Conservation (phyloP, 106 monocot species). For the Cymbidium sinense region DNA sequence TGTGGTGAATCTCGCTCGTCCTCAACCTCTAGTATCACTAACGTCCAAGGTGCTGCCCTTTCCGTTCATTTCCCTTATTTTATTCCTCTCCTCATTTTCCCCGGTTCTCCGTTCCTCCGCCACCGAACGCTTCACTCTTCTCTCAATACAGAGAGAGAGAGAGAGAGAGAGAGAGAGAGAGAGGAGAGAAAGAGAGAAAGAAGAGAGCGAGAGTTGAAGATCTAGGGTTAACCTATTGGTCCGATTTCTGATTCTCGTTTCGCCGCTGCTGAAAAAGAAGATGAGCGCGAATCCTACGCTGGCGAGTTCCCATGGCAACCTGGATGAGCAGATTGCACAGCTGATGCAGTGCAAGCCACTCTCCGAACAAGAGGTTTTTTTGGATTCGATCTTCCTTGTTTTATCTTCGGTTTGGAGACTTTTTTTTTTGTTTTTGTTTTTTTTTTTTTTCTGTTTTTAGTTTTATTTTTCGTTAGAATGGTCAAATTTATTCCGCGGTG, state of each 20-base stretch:
- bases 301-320: conserved; percentile 38
- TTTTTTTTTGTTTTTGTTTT: background rate
- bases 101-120: background rate
- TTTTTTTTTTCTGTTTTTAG: background rate
- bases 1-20: background rate
- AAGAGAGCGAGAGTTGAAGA: background rate
- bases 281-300: conserved; percentile 36
- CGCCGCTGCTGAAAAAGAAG: conserved; percentile 12
- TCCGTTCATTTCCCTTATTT: background rate
- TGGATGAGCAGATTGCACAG: conserved; percentile 62
- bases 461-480: background rate
- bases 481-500: background rate
- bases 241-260: background rate
- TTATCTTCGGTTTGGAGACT: background rate
- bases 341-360: conserved; percentile 79
- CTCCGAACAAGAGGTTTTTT: conserved; percentile 47
- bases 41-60: background rate
- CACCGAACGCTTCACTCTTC: background rate
- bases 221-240: background rate
- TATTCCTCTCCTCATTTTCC: background rate
- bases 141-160: background rate
- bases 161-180: background rate
- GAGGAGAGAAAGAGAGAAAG: background rate
- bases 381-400: background rate
- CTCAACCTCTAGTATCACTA: background rate